Evolutionary conservation across 345 rosid species (phyloP), one percentile per base, ranked within the genome.

Genomic region (Hirschfeldia incana): DNA sequence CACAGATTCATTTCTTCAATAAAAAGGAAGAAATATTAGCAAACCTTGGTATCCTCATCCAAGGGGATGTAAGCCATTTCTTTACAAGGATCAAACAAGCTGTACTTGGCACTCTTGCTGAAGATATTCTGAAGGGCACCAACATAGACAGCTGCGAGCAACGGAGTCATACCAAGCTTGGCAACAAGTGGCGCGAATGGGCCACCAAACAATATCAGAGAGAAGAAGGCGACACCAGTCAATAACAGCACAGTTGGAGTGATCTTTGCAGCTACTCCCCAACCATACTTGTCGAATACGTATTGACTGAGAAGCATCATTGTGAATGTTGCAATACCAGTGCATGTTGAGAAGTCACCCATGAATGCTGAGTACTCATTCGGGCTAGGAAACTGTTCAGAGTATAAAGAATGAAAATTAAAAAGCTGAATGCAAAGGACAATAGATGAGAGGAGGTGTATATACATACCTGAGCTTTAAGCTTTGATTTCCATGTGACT

Each of bases 31-130:
- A 32, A 49, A 12, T 3, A 5, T 8, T 1, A 17, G 17, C 86
- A 65, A 75, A 94, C 98, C 98, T 90, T 94, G 51, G 98, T 94
- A 85, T 94, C 97, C 84, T 94, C 97, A n/a, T 94, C 98, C 65
- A 94, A 81, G 5, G 97, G 98, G 77, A 94, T 94, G 66, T 94
- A 94, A 0, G 98, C 98, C 98, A 94, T 94, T 78, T 94, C 98
- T 82, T 94, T 94, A 85, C 98, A 94, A 65, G 98, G 98, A 78
- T 94, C 98, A 17, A 94, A 94, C 84, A 94, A 85, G 67, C 98
- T 94, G 91, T 94, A 94, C 81, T 94, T 94, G 83, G 98, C 98
- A 65, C 98, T 94, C 91, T 94, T 94, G 87, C 98, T 94, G 90
- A 94, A 94, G 83, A 94, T 94, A 79, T 94, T 94, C 85, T 94